Base-by-base conservation (phyloP, 106 monocot genomes). In the Dioscorea zingiberensis region DNA sequence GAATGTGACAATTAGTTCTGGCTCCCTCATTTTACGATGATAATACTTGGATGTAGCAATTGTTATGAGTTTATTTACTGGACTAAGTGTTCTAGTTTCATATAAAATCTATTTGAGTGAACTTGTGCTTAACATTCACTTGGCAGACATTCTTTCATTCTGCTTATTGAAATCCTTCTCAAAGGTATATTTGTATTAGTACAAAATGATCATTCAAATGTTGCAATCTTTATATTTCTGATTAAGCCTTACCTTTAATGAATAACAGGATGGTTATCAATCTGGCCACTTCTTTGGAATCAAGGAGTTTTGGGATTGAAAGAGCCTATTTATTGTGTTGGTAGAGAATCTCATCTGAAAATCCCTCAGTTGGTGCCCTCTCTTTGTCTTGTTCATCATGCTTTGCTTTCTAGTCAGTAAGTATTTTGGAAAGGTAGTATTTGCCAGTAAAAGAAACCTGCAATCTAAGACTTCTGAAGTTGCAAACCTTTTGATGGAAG, bases 381-480 rank as follows among this genome's bases (percentile, higher is more conserved):
- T 71, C 57, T n/a, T 29, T 74, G 61, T 66, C 77, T 7, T 71
- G 44, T 29, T 67, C 74, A 47, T 77, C 69, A 62, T 77, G 71
- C 61, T 48, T 66, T 61, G 63, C 71, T 63, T 75, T 83, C 54
- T 72, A 58, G 59, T 65, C 83, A n/a, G 74, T 13, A 78, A 72
- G 8, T 51, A 66, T 51, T 62, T 63, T 64, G 71, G 55, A 30
- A 57, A 76, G 9, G n/a, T n/a, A n/a, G 25, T 18, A 32, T 44
- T 45, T 48, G 22, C 47, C 7, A 69, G 46, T 30, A 76, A 66
- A 14, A 53, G 69, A 14, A 76, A 67, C 38, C 61, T 24, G 23
- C 81, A 65, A 14, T 49, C 67, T 47, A 60, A 63, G 48, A 13
- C 32, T 30, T 63, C 75, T 54, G n/a, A 29, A 55, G 70, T n/a